Evolutionary conservation across 768 basidiomycete genomes (phyloP).

Genomic region (Collybiopsis confluens): DNA sequence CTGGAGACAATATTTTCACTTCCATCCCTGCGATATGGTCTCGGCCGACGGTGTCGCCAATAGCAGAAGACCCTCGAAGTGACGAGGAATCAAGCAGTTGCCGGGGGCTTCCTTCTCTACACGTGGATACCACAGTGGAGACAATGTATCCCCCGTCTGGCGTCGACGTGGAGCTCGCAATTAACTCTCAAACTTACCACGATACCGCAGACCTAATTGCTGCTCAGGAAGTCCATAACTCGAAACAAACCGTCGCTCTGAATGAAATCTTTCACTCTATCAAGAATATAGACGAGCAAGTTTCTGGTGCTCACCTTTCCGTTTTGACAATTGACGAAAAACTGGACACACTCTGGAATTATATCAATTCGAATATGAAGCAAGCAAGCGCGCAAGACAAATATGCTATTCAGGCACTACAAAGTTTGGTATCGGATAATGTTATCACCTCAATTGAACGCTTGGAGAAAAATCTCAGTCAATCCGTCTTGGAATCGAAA

Average conservation of each 20-base stretch:
- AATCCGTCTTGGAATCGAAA: neutral
- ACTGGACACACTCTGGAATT: neutral
- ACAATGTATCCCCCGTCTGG: neutral
- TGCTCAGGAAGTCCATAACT: slow-evolving; percentile 2
- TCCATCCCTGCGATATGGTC: neutral
- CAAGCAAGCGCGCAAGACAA: no score
- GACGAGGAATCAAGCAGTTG: neutral
- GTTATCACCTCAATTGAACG: slow-evolving; percentile 32
- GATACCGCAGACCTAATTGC: neutral
- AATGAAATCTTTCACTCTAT: neutral
- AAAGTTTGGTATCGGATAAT: slow-evolving; percentile 32
- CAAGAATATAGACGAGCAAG: neutral
- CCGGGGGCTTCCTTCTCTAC: neutral
- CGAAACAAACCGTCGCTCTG: neutral
- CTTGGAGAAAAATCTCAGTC: slow-evolving; percentile 20
- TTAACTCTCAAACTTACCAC: neutral
- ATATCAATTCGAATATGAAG: neutral
- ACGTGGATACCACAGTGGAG: neutral
- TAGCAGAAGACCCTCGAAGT: neutral
- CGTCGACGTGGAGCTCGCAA: neutral
- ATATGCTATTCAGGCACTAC: slow-evolving; percentile 35
- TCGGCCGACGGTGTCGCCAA: neutral
- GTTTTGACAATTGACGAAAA: slow-evolving; percentile 2
- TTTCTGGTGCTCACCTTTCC: neutral
- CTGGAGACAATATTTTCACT: neutral